Evolutionary conservation across 768 basidiomycete species (phyloP).

Genomic region (Leccinum olivaceopallidum): DNA sequence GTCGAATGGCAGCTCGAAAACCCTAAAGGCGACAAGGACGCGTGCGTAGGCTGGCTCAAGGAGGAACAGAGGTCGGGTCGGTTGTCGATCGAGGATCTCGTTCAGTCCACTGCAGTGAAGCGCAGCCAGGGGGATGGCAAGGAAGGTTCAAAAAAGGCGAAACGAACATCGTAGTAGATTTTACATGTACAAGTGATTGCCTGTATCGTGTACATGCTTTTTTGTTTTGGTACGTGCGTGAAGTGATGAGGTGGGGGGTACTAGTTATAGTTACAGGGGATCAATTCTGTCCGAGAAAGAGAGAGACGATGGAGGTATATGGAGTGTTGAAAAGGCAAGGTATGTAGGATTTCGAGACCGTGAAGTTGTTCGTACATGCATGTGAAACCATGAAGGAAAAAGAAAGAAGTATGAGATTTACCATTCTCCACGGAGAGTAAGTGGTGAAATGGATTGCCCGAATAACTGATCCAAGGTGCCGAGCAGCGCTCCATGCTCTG

Average conservation of each 20-base stretch:
- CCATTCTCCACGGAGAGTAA: conserved; percentile 18
- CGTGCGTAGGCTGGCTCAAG: conserved; percentile 70
- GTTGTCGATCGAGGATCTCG: conserved; percentile 36
- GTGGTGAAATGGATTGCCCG: conserved; percentile 30
- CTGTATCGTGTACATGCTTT: conserved; percentile 5
- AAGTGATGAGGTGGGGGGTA: conserved; percentile 5
- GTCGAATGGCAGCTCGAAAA: conserved; percentile 86
- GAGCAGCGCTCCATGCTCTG: conserved; percentile 15
- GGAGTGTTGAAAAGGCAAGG: conserved; percentile 1
- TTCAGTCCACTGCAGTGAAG: conserved; percentile 25
- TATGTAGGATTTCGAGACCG: conserved; percentile 1
- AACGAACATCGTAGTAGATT: conserved; percentile 19
- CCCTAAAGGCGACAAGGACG: conserved; percentile 62
- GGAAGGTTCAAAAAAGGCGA: conserved; percentile 33
- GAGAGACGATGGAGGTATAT: background rate
- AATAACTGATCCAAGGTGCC: conserved; percentile 32
- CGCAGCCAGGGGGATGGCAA: conserved; percentile 22
- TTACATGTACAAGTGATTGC: background rate
- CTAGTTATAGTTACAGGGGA: conserved; percentile 24
- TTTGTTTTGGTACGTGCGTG: background rate
- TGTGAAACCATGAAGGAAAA: conserved; percentile 1
- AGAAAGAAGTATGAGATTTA: conserved; percentile 4
- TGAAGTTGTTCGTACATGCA: conserved; percentile 4
- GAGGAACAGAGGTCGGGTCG: conserved; percentile 51
- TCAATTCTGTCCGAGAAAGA: conserved; percentile 7